Base-by-base conservation (phyloP, 2,329 filamentous ascomycete species). In the Penicillium vulpinum region DNA sequence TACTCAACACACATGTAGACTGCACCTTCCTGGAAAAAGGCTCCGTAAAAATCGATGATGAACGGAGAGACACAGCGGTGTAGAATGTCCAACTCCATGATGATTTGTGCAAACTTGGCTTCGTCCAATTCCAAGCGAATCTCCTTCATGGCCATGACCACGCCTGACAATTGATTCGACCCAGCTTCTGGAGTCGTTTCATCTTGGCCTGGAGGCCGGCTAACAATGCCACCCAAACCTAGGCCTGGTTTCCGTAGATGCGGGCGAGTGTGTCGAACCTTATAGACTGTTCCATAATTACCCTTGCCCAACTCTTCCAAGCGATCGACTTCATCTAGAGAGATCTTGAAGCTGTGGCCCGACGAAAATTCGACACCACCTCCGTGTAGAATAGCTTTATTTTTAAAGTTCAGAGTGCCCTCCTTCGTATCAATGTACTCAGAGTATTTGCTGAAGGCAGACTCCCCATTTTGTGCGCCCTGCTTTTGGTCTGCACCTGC, bases 1-100 rank as follows among this genome's bases (percentile, higher is more conserved):
- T 92, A 96, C 77, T 99, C 94, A 74, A 99, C 96, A 77, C 94
- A 99, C 74, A 99, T 97, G 75, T 99, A 99, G 2, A 99, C 94
- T 0, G 94, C 94, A 28, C 94, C 93, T 78, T 99, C 94, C 71
- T 99, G 94, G 81, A 97, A 99, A 74, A 99, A 99, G 5, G 94
- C 94, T 0, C 94, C 94, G 73, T 97, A 99, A 69, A 99, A 99
- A 71, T 99, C 93, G 74, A 99, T 94, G 65, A 99, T 97, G 75
- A 93, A 96, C 0, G 94, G 93, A 2, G 92, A 97, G 3, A 94
- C 82, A 70, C 94, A 99, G 66, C 94, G 90, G 77, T 99, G 94
- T 2, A 99, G 81, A 61, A 99, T 93, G 68, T 99, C 91, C 46
- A 99, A 81, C 76, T 99, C 94, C 85, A 97, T 99, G 67, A 97